phyloP scores from a whole-genome alignment of 257 asterid species.

The Salvia hispanica region DNA sequence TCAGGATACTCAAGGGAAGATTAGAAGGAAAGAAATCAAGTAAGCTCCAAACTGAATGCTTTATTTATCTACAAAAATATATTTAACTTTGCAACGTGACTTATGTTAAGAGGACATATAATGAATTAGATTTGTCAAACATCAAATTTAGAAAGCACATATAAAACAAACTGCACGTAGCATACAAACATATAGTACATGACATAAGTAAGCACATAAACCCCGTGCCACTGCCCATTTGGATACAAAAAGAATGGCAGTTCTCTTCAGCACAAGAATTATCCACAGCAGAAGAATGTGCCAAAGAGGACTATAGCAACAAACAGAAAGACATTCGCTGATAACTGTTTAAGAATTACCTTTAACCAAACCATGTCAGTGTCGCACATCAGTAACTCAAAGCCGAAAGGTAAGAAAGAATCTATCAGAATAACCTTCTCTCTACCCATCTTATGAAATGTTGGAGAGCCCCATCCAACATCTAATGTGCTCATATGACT shows the following conservation, averaged over 20 bases:
- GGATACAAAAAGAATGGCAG: not conserved
- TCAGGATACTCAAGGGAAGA: too few species aligned
- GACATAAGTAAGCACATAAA: slow-evolving; percentile 14
- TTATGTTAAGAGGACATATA: not conserved
- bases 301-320: slow-evolving; percentile 6
- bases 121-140: slow-evolving; percentile 1
- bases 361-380: slow-evolving; percentile 99
- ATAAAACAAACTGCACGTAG: not conserved
- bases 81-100: too few species aligned
- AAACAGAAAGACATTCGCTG: slow-evolving; percentile 21
- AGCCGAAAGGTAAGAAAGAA: slow-evolving; percentile 79
- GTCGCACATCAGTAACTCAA: slow-evolving; percentile 94
- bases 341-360: slow-evolving; percentile 52
- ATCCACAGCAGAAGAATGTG: slow-evolving; percentile 4
- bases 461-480: slow-evolving; percentile 96
- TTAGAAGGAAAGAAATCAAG: too few species aligned
- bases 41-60: not conserved
- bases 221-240: slow-evolving; percentile 12
- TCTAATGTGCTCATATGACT: slow-evolving; percentile 97
- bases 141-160: slow-evolving; percentile 5
- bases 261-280: slow-evolving; percentile 16
- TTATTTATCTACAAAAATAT: slow-evolving; percentile 3
- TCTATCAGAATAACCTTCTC: slow-evolving; percentile 91
- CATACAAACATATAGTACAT: not conserved
- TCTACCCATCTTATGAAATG: slow-evolving; percentile 97